Conservation (phyloP, 495 filamentous ascomycete genomes). For the Sporormia fimetaria region DNA sequence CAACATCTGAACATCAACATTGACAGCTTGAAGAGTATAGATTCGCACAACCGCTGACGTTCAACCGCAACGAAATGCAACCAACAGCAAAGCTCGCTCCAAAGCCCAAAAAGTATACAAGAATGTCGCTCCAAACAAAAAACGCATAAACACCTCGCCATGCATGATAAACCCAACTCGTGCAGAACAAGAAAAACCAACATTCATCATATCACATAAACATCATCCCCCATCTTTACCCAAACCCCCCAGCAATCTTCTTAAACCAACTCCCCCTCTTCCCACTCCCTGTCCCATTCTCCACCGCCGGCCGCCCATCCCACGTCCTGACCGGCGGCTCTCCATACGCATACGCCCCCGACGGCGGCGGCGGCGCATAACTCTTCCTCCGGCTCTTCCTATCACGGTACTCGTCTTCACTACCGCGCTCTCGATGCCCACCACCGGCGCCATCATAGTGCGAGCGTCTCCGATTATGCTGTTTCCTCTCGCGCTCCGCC, state of each 20-base stretch:
- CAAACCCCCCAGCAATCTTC: constrained; percentile 20
- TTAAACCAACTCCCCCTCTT: constrained; percentile 28
- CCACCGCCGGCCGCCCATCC: constrained; percentile 16
- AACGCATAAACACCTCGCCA: not conserved
- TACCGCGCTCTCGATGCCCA: not conserved
- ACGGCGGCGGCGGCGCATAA: constrained; percentile 10
- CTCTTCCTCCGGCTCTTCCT: constrained; percentile 19
- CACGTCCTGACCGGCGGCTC: constrained; percentile 18
- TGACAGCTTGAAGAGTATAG: too few species aligned
- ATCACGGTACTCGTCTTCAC: constrained; percentile 9
- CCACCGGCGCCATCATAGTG: constrained; percentile 7
- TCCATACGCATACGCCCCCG: constrained; percentile 11
- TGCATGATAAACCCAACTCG: not conserved
- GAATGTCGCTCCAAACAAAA: not conserved
- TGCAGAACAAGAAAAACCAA: not conserved
- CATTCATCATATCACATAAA: not conserved
- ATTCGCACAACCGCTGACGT: too few species aligned
- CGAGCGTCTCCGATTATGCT: constrained; percentile 7
- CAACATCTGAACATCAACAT: too few species aligned
- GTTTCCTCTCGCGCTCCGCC: constrained; percentile 9
- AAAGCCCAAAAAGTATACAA: not conserved
- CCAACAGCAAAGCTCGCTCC: too few species aligned
- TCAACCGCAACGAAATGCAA: too few species aligned
- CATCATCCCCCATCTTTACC: not conserved
- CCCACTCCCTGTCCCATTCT: constrained; percentile 7